A percentile compares a stretch with the other conserved stretches of the same genome.
phyloP scores from a whole-genome alignment of 2,329 filamentous ascomycete species.

The Triangularia verruculosa region DNA sequence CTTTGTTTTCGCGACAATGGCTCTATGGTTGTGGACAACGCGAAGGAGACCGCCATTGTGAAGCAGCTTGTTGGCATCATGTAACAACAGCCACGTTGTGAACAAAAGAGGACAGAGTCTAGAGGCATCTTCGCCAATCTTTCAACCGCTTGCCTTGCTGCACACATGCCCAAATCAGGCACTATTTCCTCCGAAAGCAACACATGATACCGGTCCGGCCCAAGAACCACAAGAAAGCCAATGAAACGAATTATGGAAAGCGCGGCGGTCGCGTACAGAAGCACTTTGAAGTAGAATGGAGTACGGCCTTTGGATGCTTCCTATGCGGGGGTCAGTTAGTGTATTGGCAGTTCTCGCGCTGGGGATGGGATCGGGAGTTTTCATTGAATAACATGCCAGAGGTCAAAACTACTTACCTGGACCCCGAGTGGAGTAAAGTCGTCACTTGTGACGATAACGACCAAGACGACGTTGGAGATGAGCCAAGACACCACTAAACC shows the following conservation, averaged over 20 bases:
- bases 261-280: background rate
- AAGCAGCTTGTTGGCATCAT: background rate
- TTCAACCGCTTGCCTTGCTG: background rate
- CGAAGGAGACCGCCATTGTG: background rate
- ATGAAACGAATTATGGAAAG: background rate
- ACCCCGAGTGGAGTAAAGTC: conserved; percentile 1
- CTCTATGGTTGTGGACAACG: too few species aligned
- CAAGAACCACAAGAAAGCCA: background rate
- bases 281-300: background rate
- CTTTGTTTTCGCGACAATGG: too few species aligned
- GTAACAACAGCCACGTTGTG: background rate
- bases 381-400: background rate
- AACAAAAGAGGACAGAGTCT: background rate
- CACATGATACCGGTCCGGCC: background rate
- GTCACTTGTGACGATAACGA: conserved; percentile 4
- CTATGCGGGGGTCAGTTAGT: background rate
- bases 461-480: conserved; percentile 80
- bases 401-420: background rate
- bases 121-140: background rate
- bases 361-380: background rate
- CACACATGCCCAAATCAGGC: background rate
- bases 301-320: background rate
- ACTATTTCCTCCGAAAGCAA: background rate
- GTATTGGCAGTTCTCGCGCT: background rate
- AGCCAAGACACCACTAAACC: conserved; percentile 88